Evolutionary conservation across 2,329 filamentous ascomycete genomes (phyloP).

Genomic region (Pestalotiopsis sp.): DNA sequence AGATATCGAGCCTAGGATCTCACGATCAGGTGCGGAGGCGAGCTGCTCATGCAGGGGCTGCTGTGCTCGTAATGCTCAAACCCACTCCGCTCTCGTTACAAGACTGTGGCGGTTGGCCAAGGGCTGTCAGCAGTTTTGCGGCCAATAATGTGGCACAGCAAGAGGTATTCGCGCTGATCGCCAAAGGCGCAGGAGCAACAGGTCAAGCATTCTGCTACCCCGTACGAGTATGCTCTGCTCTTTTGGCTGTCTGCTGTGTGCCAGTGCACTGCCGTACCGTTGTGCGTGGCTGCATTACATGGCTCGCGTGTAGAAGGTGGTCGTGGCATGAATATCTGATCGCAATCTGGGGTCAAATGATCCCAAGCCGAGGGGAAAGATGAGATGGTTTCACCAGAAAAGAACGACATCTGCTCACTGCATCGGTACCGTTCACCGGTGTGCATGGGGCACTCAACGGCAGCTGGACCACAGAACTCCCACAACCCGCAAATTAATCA

Average conservation of each 20-base stretch:
- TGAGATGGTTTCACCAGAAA: slow-evolving; percentile 10
- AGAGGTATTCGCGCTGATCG: background rate
- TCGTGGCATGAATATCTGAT: background rate
- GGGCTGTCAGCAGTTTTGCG: background rate
- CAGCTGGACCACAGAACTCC: background rate
- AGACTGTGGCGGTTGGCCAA: background rate
- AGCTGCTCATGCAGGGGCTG: background rate
- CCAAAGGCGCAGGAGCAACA: background rate
- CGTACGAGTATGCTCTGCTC: background rate
- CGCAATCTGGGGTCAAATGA: background rate
- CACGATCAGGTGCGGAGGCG: background rate
- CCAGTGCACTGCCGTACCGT: no score
- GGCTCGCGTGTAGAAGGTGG: background rate
- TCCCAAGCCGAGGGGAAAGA: background rate
- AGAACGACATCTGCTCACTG: background rate
- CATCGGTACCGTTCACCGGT: background rate
- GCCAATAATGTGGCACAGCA: background rate
- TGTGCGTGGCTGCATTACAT: background rate
- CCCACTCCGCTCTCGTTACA: background rate
- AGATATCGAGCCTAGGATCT: background rate
- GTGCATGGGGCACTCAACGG: background rate
- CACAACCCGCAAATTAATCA: background rate
- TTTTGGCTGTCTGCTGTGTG: background rate
- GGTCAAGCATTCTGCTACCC: background rate
- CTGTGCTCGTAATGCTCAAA: background rate